Base-by-base conservation (phyloP, 805 yeast species). In the Candida xiaguanensis region DNA sequence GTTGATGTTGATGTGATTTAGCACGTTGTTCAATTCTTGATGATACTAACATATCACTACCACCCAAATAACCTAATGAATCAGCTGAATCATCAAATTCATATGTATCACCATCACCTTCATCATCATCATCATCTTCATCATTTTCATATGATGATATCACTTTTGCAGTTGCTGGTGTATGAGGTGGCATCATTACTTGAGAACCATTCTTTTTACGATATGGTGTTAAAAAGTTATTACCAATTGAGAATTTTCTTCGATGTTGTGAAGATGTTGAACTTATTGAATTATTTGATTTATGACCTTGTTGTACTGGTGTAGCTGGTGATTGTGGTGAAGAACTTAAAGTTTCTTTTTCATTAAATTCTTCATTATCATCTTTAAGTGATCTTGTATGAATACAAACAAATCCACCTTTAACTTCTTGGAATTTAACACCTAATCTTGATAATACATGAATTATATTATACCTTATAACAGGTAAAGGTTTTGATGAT, bases 361-460 rank as follows among this genome's bases (percentile, higher is more conserved):
- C 59, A 30, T 45, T 48, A 15, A 19, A 13, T 16, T 47, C 41
- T 22, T 48, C 44, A 18, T 42, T 49, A 35, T 47, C 60, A 34
- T 47, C 50, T 16, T 42, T 38, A n/a, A 42, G 67, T 3, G 80
- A 75, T 30, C 82, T 74, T 25, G 75, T 67, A 53, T 85, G 89
- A 8, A 79, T 73, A 66, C 98, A 90, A 17, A 87, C 75, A 58
- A 91, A 90, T 0, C 97, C 98, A 42, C 98, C 97, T 54, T 84
- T 84, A 16, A 90, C 95, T 62, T 90, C 98, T 45, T 82, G 84
- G 58, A 75, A 90, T 43, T 80, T 78, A 35, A 91, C 93, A 19
- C 87, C 88, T 55, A 87, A 70, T 46, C 78, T 78, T 14, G 79
- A 80, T 56, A 90, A 72, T 1, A 85, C 91, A 15, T 79, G 74